Base-by-base conservation (phyloP, 1,284 basidiomycete genomes). In the Trametes pubescens region DNA sequence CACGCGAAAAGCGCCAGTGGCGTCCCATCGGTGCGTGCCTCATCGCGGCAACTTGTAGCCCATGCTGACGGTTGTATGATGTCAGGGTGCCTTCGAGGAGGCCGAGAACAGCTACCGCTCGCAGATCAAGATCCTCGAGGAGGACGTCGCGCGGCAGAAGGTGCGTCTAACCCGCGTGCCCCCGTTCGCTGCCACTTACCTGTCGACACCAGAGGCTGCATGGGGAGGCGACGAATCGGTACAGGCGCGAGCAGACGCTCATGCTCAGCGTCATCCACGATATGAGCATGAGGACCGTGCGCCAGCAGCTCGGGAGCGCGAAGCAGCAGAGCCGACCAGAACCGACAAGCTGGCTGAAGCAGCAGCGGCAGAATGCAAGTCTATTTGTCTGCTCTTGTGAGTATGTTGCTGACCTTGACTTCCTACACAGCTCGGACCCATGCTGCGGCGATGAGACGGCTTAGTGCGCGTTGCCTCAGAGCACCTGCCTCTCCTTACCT, bases 221-320 rank as follows among this genome's bases (percentile, higher is more conserved):
- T 67, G 72, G 75, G 48, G 89, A 92, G 43, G 77, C 83, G 49
- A 85, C 84, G 52, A 82, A 80, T 63, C 84, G 86, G 26, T 93
- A 94, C 73, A 82, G 84, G 61, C 81, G 84, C 55, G 94, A 96
- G 75, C 92, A 94, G 68, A 86, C 90, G 69, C 82, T 94, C 59
- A 91, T 96, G 88, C 79, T 94, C 24, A 84, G 89, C 56, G 86
- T 88, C 11, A 82, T 94, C 67, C 93, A 95, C 73, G 82, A 81
- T 47, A 77, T 86, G 44, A 91, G 92, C 3, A 88, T 92, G 82
- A 81, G 84, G 49, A 84, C 81, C 16, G 80, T 86, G 48, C 84
- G 91, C 64, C 84, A 81, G 49, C 79, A 83, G 57, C 77, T 85
- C 18, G 73, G 76, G 18, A 72, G 72, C 43, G 78, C 78, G 53